Conservation (phyloP, 208 protist genomes). For the Acanthamoeba healyi region DNA sequence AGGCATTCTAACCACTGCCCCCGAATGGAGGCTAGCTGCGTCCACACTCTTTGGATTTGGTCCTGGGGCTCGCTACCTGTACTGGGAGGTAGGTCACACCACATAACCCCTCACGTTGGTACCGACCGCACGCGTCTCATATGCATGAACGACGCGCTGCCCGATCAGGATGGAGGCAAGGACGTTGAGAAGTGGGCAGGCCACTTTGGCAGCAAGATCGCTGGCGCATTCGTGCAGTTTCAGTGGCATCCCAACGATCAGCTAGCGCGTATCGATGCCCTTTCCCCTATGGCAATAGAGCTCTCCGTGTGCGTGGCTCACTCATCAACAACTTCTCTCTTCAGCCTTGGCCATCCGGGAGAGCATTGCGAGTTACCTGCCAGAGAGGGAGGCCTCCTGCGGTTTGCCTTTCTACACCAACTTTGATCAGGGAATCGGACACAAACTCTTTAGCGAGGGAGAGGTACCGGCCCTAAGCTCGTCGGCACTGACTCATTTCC, state of each 20-base stretch:
- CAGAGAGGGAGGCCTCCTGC: not conserved
- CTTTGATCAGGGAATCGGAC: conserved; percentile 58
- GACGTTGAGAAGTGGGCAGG: conserved; percentile 75
- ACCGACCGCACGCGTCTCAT: no score
- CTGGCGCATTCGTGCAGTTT: conserved; percentile 31
- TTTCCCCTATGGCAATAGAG: not conserved
- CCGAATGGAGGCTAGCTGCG: not conserved
- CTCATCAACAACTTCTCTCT: no score
- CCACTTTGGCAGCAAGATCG: conserved; percentile 68
- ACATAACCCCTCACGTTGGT: no score
- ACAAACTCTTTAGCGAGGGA: conserved; percentile 26
- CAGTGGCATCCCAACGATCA: not conserved
- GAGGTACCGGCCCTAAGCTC: no score
- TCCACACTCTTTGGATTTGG: conserved; percentile 61
- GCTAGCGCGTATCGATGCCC: not conserved
- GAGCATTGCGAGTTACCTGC: conserved; percentile 57
- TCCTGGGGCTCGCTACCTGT: conserved; percentile 34
- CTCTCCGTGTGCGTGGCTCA: no score
- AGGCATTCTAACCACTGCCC: not conserved
- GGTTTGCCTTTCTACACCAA: conserved; percentile 26
- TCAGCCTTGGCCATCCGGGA: not conserved
- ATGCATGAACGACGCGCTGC: no score
- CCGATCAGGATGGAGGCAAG: conserved; percentile 74
- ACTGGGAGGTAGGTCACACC: conserved; percentile 71
- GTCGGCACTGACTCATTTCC: no score